A percentile compares a stretch with the other conserved stretches of the same genome.
Conservation (phyloP, 2,329 filamentous ascomycete genomes). For the Thielaviopsis populi region DNA sequence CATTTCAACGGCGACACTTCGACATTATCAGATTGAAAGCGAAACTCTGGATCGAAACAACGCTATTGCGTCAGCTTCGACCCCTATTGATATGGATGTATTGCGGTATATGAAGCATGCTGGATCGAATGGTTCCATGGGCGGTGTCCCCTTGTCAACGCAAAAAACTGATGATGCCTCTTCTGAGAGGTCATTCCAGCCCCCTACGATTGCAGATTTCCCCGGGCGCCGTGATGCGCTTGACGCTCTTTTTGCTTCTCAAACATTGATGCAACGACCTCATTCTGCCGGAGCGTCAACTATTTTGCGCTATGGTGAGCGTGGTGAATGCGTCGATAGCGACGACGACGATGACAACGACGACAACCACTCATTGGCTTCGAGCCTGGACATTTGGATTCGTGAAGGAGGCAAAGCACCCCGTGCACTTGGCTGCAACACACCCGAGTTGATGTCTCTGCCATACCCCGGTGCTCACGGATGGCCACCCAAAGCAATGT, state of each 20-base stretch:
- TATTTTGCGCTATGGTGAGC: slow-evolving; percentile 26
- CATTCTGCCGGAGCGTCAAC: slow-evolving; percentile 35
- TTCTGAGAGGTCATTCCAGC: slow-evolving; percentile 19
- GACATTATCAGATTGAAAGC: slow-evolving; percentile 35
- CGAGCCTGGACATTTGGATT: slow-evolving; percentile 44
- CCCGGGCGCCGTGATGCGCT: slow-evolving; percentile 22
- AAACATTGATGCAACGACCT: slow-evolving; percentile 27
- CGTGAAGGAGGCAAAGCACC: slow-evolving; percentile 35
- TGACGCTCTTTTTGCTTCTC: slow-evolving; percentile 22
- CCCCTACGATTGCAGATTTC: slow-evolving; percentile 23
- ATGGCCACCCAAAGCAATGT: slow-evolving; percentile 36
- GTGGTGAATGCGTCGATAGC: slow-evolving; percentile 31
- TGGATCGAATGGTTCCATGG: slow-evolving; percentile 14
- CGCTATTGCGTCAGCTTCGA: slow-evolving; percentile 7
- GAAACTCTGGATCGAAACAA: slow-evolving; percentile 24
- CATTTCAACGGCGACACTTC: slow-evolving; percentile 40
- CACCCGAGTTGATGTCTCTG: slow-evolving; percentile 42
- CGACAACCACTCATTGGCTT: slow-evolving; percentile 30
- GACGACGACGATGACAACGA: slow-evolving; percentile 29
- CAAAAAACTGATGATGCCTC: slow-evolving; percentile 1
- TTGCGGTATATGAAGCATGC: slow-evolving; percentile 14
- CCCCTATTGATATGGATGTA: not conserved
- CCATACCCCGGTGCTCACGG: slow-evolving; percentile 27
- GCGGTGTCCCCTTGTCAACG: slow-evolving; percentile 11
- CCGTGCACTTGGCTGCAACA: slow-evolving; percentile 23